phyloP scores from a whole-genome alignment of 306 rosid species.

The Malus fusca region DNA sequence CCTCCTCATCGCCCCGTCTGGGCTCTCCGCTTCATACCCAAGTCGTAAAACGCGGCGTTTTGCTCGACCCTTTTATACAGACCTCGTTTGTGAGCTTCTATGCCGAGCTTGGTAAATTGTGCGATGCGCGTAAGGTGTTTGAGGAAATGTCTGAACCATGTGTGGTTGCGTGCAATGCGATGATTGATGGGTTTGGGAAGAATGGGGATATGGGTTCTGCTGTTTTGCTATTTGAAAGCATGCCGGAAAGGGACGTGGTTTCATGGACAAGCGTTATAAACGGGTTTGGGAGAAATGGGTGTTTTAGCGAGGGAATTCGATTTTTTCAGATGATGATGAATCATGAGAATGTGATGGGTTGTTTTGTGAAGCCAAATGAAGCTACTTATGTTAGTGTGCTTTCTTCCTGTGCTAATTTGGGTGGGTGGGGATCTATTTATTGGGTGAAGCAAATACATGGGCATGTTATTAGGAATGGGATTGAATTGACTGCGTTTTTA shows the following conservation, averaged over 20 bases:
- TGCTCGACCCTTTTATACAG: slow-evolving; percentile 44
- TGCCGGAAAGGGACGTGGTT: slow-evolving; percentile 51
- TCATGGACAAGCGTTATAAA: slow-evolving; percentile 66
- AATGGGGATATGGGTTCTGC: slow-evolving; percentile 62
- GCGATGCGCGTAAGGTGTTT: slow-evolving; percentile 54
- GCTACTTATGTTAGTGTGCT: slow-evolving; percentile 66
- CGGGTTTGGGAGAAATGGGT: slow-evolving; percentile 48
- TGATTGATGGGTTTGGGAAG: slow-evolving; percentile 51
- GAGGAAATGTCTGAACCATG: slow-evolving; percentile 52
- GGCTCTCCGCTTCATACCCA: slow-evolving; percentile 47
- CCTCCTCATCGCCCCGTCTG: slow-evolving; percentile 10
- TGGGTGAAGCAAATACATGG: slow-evolving; percentile 63
- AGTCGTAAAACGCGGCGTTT: slow-evolving; percentile 43
- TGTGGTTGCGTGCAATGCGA: slow-evolving; percentile 52
- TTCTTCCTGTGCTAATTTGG: slow-evolving; percentile 52
- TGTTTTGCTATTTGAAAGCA: slow-evolving; percentile 32
- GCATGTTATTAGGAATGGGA: slow-evolving; percentile 29
- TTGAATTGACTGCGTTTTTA: slow-evolving; percentile 35
- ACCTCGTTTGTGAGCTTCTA: slow-evolving; percentile 49
- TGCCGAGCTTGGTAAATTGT: slow-evolving; percentile 12
- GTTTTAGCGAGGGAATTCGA: slow-evolving; percentile 34
- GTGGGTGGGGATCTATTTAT: slow-evolving; percentile 38
- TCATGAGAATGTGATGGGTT: slow-evolving; percentile 24
- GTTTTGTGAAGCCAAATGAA: slow-evolving; percentile 59
- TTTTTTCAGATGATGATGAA: slow-evolving; percentile 50